Evolutionary conservation across 108 stramenopile genomes (phyloP), one percentile per base, ranked within the genome.

Genomic region (Stephanodiscus minutulus): DNA sequence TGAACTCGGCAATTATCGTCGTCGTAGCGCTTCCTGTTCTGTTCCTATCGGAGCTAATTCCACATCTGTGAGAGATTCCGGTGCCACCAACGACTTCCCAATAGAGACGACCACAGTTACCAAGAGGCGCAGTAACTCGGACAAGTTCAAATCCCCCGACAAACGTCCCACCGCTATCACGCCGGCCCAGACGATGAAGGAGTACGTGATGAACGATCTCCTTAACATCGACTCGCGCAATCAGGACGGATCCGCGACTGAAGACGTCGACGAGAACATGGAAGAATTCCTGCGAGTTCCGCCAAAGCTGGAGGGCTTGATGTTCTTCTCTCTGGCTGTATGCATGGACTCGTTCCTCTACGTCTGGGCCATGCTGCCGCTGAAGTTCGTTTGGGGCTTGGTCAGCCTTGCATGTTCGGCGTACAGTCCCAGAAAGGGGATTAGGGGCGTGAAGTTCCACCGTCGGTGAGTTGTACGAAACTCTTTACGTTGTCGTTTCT

Each of bases 201-300:
- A 71, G 37, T 78, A 78, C 59, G 69, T 78, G 46, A 78, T 70
- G n/a, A 78, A 78, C 46, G 77, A 78, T 47, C 65, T 78, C 21
- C 70, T 78, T 7, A 82, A 77, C 47, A 82, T 82, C 49, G 81
- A 82, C 64, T 82, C 82, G 3, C 47, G 70, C 12, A 61, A 72
- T 37, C 77, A 79, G 27, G 82, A 83, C 35, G 82, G 82, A 18
- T 79, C 77, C 21, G 77, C 82, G 10, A 70, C 77, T 29, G 78
- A 86, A 46, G 93, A 94, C 63, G 74, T 91, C 24, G 92, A 95
- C 64, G 73, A 73, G 49, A 91, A 95, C 67, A 95, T 99, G 73
- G 86, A 92, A 73, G 97, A 99, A 83, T 99, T 99, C 68, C 64
- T 98, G 57, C 86, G 88, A 44, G 94, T 99, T 52, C 98, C 98